Percentiles rank a stretch among this genome's conserved stretches.
Evolutionary conservation across 2,329 filamentous ascomycete genomes (phyloP).

Genomic region (Arthrinium puccinioides): DNA sequence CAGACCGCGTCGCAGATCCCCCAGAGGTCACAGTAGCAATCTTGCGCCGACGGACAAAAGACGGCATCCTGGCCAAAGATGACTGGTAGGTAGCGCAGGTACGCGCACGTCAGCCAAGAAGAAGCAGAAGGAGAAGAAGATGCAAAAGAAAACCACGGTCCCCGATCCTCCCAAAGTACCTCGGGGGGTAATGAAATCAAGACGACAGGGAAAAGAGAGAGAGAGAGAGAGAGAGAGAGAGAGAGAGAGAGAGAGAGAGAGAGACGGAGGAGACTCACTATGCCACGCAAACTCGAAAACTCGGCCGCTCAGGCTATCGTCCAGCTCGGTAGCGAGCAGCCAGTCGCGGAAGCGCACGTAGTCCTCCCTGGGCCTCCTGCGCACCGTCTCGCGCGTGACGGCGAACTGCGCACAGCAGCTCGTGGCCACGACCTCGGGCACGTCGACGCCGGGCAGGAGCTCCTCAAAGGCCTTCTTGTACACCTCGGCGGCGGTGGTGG

Average conservation of each 20-base stretch:
- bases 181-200: no score
- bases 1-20: conserved; percentile 47
- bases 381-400: conserved; percentile 35
- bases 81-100: no score
- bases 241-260: conserved; percentile 9
- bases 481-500: conserved; percentile 5
- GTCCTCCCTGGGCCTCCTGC: conserved; percentile 28
- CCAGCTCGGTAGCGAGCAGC: conserved; percentile 35
- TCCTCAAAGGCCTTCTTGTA: conserved; percentile 12
- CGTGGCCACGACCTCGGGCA: conserved; percentile 29
- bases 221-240: not conserved
- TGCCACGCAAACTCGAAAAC: conserved; percentile 49
- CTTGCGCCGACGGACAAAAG: conserved; percentile 52
- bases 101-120: no score
- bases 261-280: conserved; percentile 6
- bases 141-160: no score
- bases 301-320: conserved; percentile 36
- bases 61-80: conserved; percentile 51
- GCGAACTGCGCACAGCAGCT: conserved; percentile 50
- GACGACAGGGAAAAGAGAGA: no score
- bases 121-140: no score
- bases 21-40: conserved; percentile 62
- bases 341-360: conserved; percentile 40
- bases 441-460: conserved; percentile 13
- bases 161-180: no score